Conservation (phyloP, 805 yeast species). For the Cephaloascus albidus region DNA sequence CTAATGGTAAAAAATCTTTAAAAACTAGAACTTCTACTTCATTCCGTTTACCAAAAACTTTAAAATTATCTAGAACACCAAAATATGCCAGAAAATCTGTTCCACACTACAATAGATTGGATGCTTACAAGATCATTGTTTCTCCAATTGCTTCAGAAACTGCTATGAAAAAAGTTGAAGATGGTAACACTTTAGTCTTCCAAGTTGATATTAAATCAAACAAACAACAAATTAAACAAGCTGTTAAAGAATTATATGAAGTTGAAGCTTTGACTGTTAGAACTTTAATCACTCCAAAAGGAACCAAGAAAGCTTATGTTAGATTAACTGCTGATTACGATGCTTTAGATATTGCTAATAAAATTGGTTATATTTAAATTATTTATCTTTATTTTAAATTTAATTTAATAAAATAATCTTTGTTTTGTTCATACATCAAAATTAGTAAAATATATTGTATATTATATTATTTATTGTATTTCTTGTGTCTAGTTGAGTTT, state of each 20-base stretch:
- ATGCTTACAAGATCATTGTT: slow-evolving; percentile 89
- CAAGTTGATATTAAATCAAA: slow-evolving; percentile 95
- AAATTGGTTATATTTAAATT: slow-evolving; percentile 94
- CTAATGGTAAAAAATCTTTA: slow-evolving; percentile 79
- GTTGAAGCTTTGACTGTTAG: slow-evolving; percentile 91
- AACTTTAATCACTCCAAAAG: slow-evolving; percentile 98
- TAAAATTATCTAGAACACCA: slow-evolving; percentile 89
- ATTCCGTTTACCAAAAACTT: slow-evolving; percentile 97
- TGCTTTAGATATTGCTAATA: slow-evolving; percentile 99
- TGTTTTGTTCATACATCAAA: not conserved
- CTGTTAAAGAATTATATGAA: slow-evolving; percentile 96
- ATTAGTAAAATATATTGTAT: not conserved
- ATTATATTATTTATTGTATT: too few relatives aligned
- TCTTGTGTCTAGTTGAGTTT: too few relatives aligned
- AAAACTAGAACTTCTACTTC: slow-evolving; percentile 93
- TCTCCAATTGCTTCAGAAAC: slow-evolving; percentile 96
- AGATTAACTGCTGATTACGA: slow-evolving; percentile 98
- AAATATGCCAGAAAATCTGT: slow-evolving; percentile 92
- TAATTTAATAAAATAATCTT: not conserved
- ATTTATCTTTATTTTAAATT: slow-evolving; percentile 2
- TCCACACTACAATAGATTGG: slow-evolving; percentile 96
- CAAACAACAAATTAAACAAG: slow-evolving; percentile 97
- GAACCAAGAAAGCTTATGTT: slow-evolving; percentile 99
- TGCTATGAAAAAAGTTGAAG: slow-evolving; percentile 99
- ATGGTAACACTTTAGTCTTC: slow-evolving; percentile 98